Base-by-base conservation (phyloP, 2,329 filamentous ascomycete species). In the Celoporthe dispersa region DNA sequence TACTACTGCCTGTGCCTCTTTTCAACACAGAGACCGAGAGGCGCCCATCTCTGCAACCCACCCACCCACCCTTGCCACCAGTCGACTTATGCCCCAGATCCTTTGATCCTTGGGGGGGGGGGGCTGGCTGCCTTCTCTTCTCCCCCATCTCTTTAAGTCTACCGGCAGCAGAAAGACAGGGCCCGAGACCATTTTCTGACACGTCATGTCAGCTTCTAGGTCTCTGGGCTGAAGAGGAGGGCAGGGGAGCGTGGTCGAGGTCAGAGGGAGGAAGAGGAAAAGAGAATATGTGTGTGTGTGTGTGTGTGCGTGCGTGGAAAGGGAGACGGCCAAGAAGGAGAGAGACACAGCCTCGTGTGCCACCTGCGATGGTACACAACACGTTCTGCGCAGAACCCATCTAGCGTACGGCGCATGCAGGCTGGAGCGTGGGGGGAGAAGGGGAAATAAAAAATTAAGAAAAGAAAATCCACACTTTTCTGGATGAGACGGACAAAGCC, bases 341-440 rank as follows among this genome's bases (percentile, higher is more conserved):
- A 51, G n/a, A 28, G 14, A 55, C 57, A 60, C 57, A 60, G 57
- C 57, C 57, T 60, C 33, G 57, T 60, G 31, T 60, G 57, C 53
- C 28, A 57, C 19, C 33, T n/a, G 19, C 31, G 11, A 37, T 33
- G 11, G 11, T 33, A 60, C 57, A n/a, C 33, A 14, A 37, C 22
- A 48, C 22, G 3, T n/a, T n/a, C 44, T 48, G 22, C 44, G n/a
- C 44, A n/a, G n/a, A 48, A 1, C 12, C 22, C 19, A 19, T n/a
- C 11, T 60, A 37, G 57, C 19, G 57, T 60, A n/a, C 19, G 33
- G 57, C 57, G 33, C 57, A 60, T 12, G 57, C 57, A n/a, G 16
- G 16, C 31, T n/a, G 19, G 31, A 48, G 41, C 7, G 16, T 22
- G 16, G 41, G n/a, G n/a, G n/a, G n/a, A n/a, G n/a, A n/a, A n/a